Evolutionary conservation across 495 filamentous ascomycete genomes (phyloP).

Genomic region (Aspergillus heteromorphus): DNA sequence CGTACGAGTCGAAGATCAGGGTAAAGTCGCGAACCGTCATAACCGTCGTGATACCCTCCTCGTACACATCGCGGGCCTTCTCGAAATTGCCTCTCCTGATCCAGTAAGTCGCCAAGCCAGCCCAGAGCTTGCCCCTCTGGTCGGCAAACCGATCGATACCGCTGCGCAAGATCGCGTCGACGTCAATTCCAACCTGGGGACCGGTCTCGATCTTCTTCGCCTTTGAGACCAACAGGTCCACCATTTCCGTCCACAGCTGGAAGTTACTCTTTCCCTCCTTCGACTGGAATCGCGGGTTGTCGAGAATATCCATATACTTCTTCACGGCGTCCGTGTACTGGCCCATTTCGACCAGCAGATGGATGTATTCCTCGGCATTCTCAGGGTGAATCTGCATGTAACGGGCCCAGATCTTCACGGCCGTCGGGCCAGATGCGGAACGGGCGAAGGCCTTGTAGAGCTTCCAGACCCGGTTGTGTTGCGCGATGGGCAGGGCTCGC

Average conservation of each 20-base stretch:
- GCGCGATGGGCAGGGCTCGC: conserved; percentile 89
- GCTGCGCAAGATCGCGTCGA: conserved; percentile 89
- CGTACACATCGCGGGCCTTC: conserved; percentile 84
- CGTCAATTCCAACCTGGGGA: conserved; percentile 75
- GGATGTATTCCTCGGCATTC: conserved; percentile 91
- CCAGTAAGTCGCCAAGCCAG: conserved; percentile 93
- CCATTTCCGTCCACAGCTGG: conserved; percentile 96
- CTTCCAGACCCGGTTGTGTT: conserved; percentile 96
- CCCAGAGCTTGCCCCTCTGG: conserved; percentile 96
- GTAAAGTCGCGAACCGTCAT: conserved; percentile 99
- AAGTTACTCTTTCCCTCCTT: conserved; percentile 93
- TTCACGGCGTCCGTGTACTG: conserved; percentile 89
- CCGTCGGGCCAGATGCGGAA: conserved; percentile 85
- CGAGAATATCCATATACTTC: conserved; percentile 88
- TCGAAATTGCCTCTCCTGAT: conserved; percentile 91
- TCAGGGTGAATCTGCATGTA: conserved; percentile 99
- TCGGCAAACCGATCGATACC: conserved; percentile 91
- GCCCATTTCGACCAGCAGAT: conserved; percentile 73
- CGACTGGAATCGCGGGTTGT: conserved; percentile 86
- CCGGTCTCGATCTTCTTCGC: conserved; percentile 80
- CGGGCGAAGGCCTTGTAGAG: conserved; percentile 89
- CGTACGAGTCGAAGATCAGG: conserved; percentile 91
- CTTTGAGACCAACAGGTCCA: conserved; percentile 90
- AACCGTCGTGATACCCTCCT: conserved; percentile 95
- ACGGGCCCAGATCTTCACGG: conserved; percentile 86